Conservation (phyloP, 2,329 filamentous ascomycete species). For the Beauveria australis region DNA sequence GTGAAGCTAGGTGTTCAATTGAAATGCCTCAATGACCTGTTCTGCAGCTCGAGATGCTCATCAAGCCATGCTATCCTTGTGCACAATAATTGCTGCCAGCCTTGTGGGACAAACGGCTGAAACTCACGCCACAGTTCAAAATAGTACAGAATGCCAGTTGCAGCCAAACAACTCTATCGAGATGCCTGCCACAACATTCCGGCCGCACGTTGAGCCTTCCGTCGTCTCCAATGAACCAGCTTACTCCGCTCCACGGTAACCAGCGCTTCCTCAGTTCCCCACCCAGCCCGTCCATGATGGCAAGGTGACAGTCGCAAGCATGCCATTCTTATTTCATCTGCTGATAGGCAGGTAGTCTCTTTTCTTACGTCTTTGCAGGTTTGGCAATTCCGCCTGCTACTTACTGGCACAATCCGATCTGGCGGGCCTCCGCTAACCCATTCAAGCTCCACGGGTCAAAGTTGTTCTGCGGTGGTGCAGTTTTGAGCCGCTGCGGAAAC, state of each 20-base stretch:
- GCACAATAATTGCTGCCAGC: not conserved
- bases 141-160: not conserved
- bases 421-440: not conserved
- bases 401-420: conserved; percentile 3
- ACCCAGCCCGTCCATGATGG: conserved; percentile 6
- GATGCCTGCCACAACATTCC: too few species aligned
- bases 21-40: not conserved
- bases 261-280: conserved; percentile 6
- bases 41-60: too few species aligned
- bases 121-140: not conserved
- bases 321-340: too few species aligned
- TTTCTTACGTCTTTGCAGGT: not conserved
- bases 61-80: not conserved
- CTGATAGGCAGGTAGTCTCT: not conserved
- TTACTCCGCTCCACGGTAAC: conserved; percentile 1
- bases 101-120: not conserved
- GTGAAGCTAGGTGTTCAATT: not conserved
- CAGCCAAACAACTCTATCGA: too few species aligned
- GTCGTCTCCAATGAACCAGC: not conserved
- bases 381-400: not conserved
- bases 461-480: not conserved
- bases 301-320: conserved; percentile 9
- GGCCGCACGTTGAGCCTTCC: not conserved
- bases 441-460: not conserved
- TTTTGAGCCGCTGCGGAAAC: conserved; percentile 4